Conservation (phyloP, 2,329 filamentous ascomycete genomes). For the Botryotinia calthae region DNA sequence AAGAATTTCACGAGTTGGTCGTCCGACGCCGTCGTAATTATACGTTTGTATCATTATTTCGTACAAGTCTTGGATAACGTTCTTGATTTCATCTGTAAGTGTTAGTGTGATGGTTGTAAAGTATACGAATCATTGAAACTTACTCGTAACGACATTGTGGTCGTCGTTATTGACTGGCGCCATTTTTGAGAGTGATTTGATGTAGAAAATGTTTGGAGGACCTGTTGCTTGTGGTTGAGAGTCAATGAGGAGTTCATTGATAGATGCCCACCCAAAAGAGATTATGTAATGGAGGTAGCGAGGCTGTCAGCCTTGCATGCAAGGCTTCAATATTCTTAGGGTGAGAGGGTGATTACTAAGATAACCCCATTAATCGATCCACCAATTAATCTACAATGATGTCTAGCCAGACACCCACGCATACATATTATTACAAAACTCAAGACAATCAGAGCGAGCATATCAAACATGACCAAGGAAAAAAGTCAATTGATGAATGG, state of each 20-base stretch:
- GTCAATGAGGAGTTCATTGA: background rate
- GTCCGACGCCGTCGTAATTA: constrained; percentile 57
- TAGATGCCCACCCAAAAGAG: background rate
- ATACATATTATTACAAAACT: background rate
- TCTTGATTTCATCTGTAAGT: constrained; percentile 49
- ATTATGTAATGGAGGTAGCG: background rate
- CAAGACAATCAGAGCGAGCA: background rate
- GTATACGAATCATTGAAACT: background rate
- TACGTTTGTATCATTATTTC: constrained; percentile 61
- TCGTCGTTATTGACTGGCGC: constrained; percentile 16
- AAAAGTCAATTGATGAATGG: background rate
- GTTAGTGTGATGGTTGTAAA: background rate
- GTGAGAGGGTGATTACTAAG: background rate
- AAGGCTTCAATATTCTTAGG: background rate
- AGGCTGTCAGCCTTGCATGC: background rate
- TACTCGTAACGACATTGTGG: constrained; percentile 13
- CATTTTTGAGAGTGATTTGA: background rate
- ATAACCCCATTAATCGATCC: background rate
- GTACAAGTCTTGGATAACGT: constrained; percentile 63
- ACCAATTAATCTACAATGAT: background rate
- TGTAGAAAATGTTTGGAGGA: background rate
- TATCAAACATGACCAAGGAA: background rate
- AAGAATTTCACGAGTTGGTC: constrained; percentile 51
- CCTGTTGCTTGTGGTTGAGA: background rate
- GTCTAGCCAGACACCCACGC: background rate